These are phyloP conservation scores for Trichoderma oligosporum DNA, from an alignment of 2,329 filamentous ascomycete genomes.

Conservation along the genomic window DNA sequence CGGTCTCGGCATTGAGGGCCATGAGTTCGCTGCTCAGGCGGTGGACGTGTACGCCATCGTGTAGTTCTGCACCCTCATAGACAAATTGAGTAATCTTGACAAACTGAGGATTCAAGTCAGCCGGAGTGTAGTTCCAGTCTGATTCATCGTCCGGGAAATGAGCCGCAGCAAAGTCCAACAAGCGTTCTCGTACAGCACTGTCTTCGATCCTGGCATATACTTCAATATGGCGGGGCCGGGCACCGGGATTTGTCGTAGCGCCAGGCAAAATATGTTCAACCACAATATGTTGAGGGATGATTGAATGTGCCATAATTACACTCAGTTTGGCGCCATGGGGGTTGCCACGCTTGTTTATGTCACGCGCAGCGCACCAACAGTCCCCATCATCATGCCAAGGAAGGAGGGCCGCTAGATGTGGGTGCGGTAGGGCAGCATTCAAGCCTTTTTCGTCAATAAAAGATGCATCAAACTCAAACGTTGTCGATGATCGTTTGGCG, in stretches of 20 bases:
- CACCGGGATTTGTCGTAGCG: slow-evolving; percentile 57
- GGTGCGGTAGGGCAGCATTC: slow-evolving; percentile 24
- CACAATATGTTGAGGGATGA: slow-evolving; percentile 66
- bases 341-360: slow-evolving; percentile 37
- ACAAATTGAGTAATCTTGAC: slow-evolving; percentile 56
- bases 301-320: slow-evolving; percentile 54
- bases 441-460: slow-evolving; percentile 25
- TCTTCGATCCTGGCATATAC: slow-evolving; percentile 61
- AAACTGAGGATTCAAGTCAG: slow-evolving; percentile 38
- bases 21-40: slow-evolving; percentile 48
- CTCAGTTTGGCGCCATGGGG: slow-evolving; percentile 61
- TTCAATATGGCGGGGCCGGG: slow-evolving; percentile 66
- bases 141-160: slow-evolving; percentile 37
- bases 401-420: slow-evolving; percentile 54
- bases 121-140: slow-evolving; percentile 30
- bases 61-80: slow-evolving; percentile 45
- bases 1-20: slow-evolving; percentile 46
- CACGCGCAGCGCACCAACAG: slow-evolving; percentile 72
- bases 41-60: slow-evolving; percentile 51
- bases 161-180: slow-evolving; percentile 42
- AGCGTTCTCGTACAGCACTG: slow-evolving; percentile 36
- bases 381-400: slow-evolving; percentile 77
- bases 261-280: slow-evolving; percentile 66
- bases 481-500: slow-evolving; percentile 55
- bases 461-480: slow-evolving; percentile 39